Evolutionary conservation across 805 yeast species (phyloP).

Genomic region (Candida vartiovaarae): DNA sequence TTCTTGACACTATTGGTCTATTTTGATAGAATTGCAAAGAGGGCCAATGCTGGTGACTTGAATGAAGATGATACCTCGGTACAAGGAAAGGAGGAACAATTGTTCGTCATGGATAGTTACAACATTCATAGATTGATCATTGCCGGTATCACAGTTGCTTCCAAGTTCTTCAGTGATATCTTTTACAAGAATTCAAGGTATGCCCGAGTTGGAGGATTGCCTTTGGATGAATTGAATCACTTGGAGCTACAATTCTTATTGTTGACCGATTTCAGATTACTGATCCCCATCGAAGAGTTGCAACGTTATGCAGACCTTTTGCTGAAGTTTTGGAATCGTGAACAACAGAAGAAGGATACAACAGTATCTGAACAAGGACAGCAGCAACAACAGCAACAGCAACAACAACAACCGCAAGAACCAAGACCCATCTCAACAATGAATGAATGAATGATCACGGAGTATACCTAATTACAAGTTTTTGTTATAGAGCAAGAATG

Average conservation of each 20-base stretch:
- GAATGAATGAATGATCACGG: not conserved
- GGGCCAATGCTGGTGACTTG: conserved; percentile 50
- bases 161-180: conserved; percentile 90
- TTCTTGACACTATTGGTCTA: conserved; percentile 85
- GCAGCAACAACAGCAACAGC: not conserved
- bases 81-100: conserved; percentile 36
- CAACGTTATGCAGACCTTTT: conserved; percentile 85
- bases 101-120: conserved; percentile 92
- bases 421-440: not conserved
- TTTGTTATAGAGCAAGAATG: too few relatives aligned
- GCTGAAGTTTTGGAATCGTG: conserved; percentile 77
- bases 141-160: conserved; percentile 91
- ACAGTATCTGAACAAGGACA: not conserved
- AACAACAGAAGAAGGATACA: conserved; percentile 24
- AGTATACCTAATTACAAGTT: too few relatives aligned
- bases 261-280: conserved; percentile 75
- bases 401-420: not conserved
- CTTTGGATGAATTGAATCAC: conserved; percentile 87
- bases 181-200: conserved; percentile 91
- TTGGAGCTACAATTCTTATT: conserved; percentile 84
- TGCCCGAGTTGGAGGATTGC: conserved; percentile 93
- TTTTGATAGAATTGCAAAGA: conserved; percentile 87
- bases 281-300: conserved; percentile 85
- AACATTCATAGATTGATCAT: conserved; percentile 92
- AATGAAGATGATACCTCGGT: conserved; percentile 15